Evolutionary conservation across 2,329 filamentous ascomycete genomes (phyloP), one percentile per base, ranked within the genome.

Genomic region (Cercospora nicotianae): DNA sequence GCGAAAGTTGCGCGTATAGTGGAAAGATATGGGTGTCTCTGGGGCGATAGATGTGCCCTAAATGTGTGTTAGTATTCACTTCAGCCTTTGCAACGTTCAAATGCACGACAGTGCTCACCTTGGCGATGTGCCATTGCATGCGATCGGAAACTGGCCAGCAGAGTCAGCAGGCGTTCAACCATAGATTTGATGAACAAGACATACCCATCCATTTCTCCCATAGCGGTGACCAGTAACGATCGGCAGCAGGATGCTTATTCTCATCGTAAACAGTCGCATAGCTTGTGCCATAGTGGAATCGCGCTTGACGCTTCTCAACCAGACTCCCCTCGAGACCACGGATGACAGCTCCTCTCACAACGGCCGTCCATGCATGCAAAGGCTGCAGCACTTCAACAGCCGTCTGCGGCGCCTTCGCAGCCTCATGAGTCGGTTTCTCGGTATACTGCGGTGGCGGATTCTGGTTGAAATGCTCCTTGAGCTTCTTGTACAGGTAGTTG

Each of bases 1-100:
- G 1, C 91, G 87, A 81, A 94, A 94, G 79, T 94, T 94, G 69
- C 91, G 89, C 3, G 91, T 94, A 80, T 94, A 94, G 82, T 94
- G 91, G 80, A 94, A 94, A 2, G 90, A 90, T 67, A 94, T 90
- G 0, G 91, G 91, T 1, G 87, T 84, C 0, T 88, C 82, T n/a
- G 91, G 89, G 7, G 90, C 93, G 42, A 94, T 86, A 42, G 90
- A 87, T 72, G 92, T 90, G 67, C 90, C 91, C 89, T 59, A n/a
- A 1, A 36, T 5, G n/a, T 10, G 18, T 36, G 13, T 55, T 30
- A 55, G 48, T 12, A 26, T n/a, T n/a, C n/a, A n/a, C n/a, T n/a
- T n/a, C n/a, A n/a, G n/a, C n/a, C n/a, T 33, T 53, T 20, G n/a
- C 31, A 53, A 53, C 10, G 2, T 3, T 20, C 8, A 3, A 13